A percentile compares a stretch with the other conserved stretches of the same genome.
Conservation (phyloP, 768 basidiomycete species). For the Podaxis sp. region DNA sequence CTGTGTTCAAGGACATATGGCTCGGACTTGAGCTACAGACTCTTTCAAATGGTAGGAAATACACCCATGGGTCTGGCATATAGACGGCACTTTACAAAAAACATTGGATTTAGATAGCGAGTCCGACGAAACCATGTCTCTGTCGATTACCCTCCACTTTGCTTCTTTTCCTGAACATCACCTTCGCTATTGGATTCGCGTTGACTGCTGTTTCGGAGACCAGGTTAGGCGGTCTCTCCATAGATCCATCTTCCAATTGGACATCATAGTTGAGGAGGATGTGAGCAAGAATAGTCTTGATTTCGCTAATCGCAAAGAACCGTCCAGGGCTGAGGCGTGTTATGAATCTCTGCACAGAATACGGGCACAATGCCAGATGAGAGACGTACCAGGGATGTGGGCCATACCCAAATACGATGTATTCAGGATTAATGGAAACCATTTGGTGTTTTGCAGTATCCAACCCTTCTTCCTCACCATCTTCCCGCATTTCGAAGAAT, state of each 20-base stretch:
- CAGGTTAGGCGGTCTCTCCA: constrained; percentile 1
- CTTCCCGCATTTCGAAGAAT: constrained; percentile 27
- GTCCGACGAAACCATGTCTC: no score
- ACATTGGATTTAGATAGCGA: no score
- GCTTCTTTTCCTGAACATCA: constrained; percentile 15
- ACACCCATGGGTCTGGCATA: no score
- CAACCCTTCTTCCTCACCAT: constrained; percentile 3
- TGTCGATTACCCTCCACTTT: no score
- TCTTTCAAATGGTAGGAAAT: no score
- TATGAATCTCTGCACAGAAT: not conserved
- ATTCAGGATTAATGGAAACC: constrained; percentile 30
- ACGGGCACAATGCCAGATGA: not conserved
- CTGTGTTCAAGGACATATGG: no score
- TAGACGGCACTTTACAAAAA: no score
- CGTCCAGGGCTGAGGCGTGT: constrained; percentile 29
- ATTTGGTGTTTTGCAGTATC: constrained; percentile 31
- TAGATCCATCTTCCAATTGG: constrained; percentile 23
- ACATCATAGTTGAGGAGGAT: constrained; percentile 38
- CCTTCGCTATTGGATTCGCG: constrained; percentile 5
- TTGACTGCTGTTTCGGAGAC: not conserved
- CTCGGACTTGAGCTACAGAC: no score
- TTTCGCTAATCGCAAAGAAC: constrained; percentile 40
- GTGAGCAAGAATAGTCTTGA: constrained; percentile 45
- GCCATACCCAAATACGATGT: constrained; percentile 40
- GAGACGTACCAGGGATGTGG: constrained; percentile 30